A percentile compares a stretch with the other conserved stretches of the same genome.
These are phyloP conservation scores for Oidiodendron maius DNA, from an alignment of 495 filamentous ascomycete genomes.

Conservation along the genomic window DNA sequence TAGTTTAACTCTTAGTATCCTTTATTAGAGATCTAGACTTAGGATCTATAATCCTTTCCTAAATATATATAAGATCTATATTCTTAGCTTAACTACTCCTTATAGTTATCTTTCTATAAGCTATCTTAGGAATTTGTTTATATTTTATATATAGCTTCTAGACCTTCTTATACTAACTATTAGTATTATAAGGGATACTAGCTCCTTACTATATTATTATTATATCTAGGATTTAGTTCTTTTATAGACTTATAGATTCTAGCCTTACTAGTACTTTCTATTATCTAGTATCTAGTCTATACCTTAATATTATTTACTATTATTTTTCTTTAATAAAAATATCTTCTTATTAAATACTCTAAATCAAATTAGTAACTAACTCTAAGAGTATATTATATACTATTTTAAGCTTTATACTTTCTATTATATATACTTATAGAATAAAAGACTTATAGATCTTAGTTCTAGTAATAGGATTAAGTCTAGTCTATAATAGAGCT, in stretches of 20 bases:
- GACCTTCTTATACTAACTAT: too few species aligned
- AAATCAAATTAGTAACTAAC: background rate
- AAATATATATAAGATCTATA: background rate
- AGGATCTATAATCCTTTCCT: background rate
- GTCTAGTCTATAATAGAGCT: background rate
- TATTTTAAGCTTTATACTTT: background rate
- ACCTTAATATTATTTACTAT: too few species aligned
- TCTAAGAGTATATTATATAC: background rate
- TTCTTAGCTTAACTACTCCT: too few species aligned
- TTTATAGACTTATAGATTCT: background rate
- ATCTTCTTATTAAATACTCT: background rate
- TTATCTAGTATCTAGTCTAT: too few species aligned
- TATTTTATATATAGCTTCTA: too few species aligned
- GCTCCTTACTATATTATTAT: background rate
- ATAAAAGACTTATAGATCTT: too few species aligned
- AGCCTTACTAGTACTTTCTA: background rate
- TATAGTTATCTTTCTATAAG: too few species aligned
- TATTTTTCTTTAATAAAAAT: background rate
- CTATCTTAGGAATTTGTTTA: background rate
- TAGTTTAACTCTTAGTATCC: too few species aligned
- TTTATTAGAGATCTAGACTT: background rate
- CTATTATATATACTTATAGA: too few species aligned
- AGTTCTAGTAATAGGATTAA: background rate
- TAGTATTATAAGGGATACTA: too few species aligned
- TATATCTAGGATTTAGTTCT: background rate